Evolutionary conservation across 441 rosid genomes (phyloP).

Genomic region (Isatis lusitanica): DNA sequence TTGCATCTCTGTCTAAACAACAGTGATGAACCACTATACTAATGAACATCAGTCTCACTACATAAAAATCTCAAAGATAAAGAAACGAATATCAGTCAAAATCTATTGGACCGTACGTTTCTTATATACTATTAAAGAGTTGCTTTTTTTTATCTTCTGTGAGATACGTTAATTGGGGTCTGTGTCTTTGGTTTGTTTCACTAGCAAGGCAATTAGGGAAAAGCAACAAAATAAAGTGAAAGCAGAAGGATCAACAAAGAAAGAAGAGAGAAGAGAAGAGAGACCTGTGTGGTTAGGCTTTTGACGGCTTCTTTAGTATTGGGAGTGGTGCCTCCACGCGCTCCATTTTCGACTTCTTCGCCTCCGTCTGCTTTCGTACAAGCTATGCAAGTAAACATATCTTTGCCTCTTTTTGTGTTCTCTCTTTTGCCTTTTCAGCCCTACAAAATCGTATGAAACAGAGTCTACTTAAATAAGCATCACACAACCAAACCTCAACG

Average conservation of each 20-base stretch:
- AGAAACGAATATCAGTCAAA: constrained; percentile 23
- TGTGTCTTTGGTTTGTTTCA: constrained; percentile 39
- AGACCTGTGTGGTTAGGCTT: constrained; percentile 96
- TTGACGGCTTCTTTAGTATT: constrained; percentile 96
- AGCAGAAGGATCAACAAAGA: constrained; percentile 24
- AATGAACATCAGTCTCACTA: not conserved
- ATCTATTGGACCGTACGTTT: constrained; percentile 7
- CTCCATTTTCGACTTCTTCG: constrained; percentile 62
- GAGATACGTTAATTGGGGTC: constrained; percentile 32
- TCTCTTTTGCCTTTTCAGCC: constrained; percentile 27
- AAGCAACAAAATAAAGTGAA: constrained; percentile 28
- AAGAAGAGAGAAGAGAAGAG: constrained; percentile 15
- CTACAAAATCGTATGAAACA: constrained; percentile 15
- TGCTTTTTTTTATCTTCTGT: constrained; percentile 16
- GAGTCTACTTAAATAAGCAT: not conserved
- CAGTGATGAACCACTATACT: constrained; percentile 8
- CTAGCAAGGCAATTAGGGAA: constrained; percentile 29
- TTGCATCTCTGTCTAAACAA: constrained; percentile 29
- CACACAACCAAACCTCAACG: constrained; percentile 29
- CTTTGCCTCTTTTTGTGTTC: constrained; percentile 18
- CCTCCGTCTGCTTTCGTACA: constrained; percentile 90
- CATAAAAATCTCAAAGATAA: not conserved
- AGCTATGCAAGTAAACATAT: constrained; percentile 95
- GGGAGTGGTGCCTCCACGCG: constrained; percentile 85
- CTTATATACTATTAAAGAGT: constrained; percentile 17